Base-by-base conservation (phyloP, 306 rosid species). In the Lathyrus tuberosus region DNA sequence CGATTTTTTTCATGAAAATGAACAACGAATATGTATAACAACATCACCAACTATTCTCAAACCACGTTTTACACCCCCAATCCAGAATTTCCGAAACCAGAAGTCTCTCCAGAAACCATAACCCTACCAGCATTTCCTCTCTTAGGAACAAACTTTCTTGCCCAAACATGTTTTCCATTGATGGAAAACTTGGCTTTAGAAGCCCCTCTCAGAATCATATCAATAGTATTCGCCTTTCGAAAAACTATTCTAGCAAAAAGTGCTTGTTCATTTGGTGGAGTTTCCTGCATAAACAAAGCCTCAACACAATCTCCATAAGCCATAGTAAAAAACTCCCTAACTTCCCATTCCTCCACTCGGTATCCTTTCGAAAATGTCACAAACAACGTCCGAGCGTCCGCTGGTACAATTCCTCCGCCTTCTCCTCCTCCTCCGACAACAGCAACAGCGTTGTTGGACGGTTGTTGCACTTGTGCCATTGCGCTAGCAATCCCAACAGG, bases 121-220 rank as follows among this genome's bases (percentile, higher is more conserved):
- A 51, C 33, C 35, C 16, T 54, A 10, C 4, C 13, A 20, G 4
- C 3, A 13, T 12, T 24, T 24, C 5, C 38, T 24, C 17, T 5
- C 14, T 56, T 56, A 3, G 62, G 91, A 15, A 84, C 86, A 56
- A 82, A 92, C 42, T 81, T 87, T 10, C 96, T 18, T 8, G 84
- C 90, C 92, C 98, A 92, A 0, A 86, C 87, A 43, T 92, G 92
- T 67, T 89, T 92, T 4, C 95, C 95, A 52, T 84, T 87, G 69
- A 92, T 89, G 1, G 83, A 62, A 48, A 84, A 89, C 33, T 89
- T 92, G 3, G 67, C 90, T 24, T 80, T 89, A 0, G 7, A 18
- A 26, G 37, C 62, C 3, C 95, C 95, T 11, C 72, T 16, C 3
- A 92, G 85, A 6, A 92, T 78, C 66, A 12, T 10, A 1, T 86